Conservation (phyloP, 2,329 filamentous ascomycete species). For the Cladosporium colombiae region DNA sequence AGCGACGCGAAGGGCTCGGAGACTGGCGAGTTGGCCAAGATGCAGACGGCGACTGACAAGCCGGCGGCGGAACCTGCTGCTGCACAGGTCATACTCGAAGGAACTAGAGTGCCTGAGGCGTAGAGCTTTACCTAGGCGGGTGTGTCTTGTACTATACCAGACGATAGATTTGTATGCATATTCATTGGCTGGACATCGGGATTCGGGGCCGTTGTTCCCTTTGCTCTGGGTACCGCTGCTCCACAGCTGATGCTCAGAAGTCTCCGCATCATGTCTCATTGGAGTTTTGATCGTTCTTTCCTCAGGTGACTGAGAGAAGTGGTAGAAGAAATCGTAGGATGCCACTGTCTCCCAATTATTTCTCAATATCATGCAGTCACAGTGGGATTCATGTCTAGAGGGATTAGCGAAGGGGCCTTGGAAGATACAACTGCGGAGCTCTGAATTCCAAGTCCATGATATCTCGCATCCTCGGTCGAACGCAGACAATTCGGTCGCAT, state of each 20-base stretch:
- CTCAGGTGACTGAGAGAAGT: not conserved
- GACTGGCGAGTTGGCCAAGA: conserved; percentile 13
- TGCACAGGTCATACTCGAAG: conserved; percentile 10
- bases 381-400: not conserved
- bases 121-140: not conserved
- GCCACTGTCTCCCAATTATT: not conserved
- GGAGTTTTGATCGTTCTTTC: not conserved
- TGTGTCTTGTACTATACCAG: not conserved
- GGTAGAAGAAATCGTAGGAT: not conserved
- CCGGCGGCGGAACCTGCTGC: not conserved
- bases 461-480: not conserved
- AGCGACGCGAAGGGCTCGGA: conserved; percentile 17
- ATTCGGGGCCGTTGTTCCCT: too few relatives aligned
- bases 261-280: not conserved
- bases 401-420: not conserved
- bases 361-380: not conserved
- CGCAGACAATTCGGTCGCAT: not conserved
- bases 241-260: too few relatives aligned
- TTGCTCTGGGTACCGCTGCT: not conserved
- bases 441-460: not conserved
- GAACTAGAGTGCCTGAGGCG: conserved; percentile 1
- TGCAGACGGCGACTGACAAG: conserved; percentile 18
- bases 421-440: not conserved
- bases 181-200: not conserved
- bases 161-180: not conserved